phyloP scores from a whole-genome alignment of 208 protist species.

The Trypanosoma theileri region DNA sequence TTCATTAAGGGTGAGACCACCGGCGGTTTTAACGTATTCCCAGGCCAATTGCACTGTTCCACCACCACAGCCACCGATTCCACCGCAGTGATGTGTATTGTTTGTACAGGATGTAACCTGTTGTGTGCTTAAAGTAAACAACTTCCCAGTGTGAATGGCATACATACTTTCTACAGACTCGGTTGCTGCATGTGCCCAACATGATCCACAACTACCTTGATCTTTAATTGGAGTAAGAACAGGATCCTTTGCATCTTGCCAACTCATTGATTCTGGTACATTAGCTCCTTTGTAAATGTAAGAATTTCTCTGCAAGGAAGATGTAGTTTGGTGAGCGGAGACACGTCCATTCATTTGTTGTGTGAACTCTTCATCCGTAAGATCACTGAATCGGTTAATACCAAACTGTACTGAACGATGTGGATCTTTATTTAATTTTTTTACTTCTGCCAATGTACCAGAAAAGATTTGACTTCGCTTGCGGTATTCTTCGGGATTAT shows the following conservation, averaged over 20 bases:
- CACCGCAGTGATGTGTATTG: conserved; percentile 58
- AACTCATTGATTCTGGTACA: conserved; percentile 19
- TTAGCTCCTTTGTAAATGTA: neutral
- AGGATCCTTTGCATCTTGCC: conserved; percentile 35
- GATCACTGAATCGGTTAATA: conserved; percentile 53
- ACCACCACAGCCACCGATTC: conserved; percentile 75
- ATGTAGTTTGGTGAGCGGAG: neutral
- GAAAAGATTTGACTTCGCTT: conserved; percentile 40
- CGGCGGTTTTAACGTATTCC: conserved; percentile 60
- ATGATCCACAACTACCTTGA: conserved; percentile 79
- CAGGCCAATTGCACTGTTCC: conserved; percentile 76
- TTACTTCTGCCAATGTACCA: conserved; percentile 30
- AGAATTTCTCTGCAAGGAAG: neutral
- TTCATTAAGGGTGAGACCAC: conserved; percentile 60
- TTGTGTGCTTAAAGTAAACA: conserved; percentile 88
- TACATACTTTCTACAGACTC: conserved; percentile 81
- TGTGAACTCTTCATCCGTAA: conserved; percentile 47
- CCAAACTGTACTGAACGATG: conserved; percentile 25
- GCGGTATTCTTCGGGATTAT: conserved; percentile 31
- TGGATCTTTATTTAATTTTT: conserved; percentile 30
- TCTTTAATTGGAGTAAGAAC: conserved; percentile 73
- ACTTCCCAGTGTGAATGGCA: conserved; percentile 49
- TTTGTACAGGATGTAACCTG: conserved; percentile 91
- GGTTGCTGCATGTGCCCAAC: conserved; percentile 65
- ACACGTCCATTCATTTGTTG: conserved; percentile 14